Evolutionary conservation across 495 filamentous ascomycete species (phyloP), one percentile per base, ranked within the genome.

Genomic region (Chaetomium fimeti): DNA sequence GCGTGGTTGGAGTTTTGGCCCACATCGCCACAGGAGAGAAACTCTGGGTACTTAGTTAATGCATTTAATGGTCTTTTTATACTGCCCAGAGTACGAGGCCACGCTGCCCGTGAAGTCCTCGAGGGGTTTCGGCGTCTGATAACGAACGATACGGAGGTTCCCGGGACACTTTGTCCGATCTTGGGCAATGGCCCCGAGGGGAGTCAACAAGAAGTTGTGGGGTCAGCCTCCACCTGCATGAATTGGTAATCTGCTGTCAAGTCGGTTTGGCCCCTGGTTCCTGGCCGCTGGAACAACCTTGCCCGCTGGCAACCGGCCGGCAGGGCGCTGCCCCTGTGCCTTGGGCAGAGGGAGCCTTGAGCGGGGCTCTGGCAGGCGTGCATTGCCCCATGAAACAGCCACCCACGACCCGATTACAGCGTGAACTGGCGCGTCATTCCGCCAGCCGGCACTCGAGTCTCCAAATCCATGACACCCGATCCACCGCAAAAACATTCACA

Each of bases 381-480:
- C 53, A 63, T 59, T 60, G 60, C 54, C 56, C 56, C 48, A 66
- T 43, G 48, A 60, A 56, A 61, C 47, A 61, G 32, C 57, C 58
- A 57, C 40, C 32, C 51, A 58, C 54, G 42, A 15, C 51, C 51
- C 36, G 43, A 52, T 42, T 59, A 27, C 57, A 32, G 13, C 58
- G 60, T 45, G 59, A 60, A 60, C 60, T 60, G 49, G 61, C 65
- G 65, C 60, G 60, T 63, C 64, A 62, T 53, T 62, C 64, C 25
- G 29, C 54, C 48, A 43, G 53, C 57, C 29, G 49, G 48, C 47
- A 40, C 49, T 43, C 45, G n/a, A n/a, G 32, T 45, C 49, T 2
- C 60, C 29, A 12, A 47, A 32, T n/a, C n/a, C n/a, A n/a, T 38
- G 27, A 60, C 45, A 61, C 29, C 59, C 32, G 47, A 61, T 52